Conservation (phyloP, 805 yeast genomes). For the Lachancea sp. region DNA sequence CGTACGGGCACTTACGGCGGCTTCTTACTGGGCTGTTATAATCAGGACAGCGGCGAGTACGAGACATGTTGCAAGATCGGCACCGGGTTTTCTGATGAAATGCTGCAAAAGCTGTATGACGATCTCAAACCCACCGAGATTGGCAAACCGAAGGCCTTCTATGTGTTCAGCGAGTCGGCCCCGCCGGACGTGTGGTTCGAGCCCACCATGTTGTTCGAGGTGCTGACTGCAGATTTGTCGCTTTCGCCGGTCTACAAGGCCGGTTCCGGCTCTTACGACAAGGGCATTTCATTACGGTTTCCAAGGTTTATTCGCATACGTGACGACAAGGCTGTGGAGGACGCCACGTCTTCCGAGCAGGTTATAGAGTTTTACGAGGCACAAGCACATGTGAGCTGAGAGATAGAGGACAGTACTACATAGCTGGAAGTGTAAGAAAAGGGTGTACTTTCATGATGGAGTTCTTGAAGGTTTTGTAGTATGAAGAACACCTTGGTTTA, state of each 20-base stretch:
- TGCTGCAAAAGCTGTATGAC: slow-evolving; percentile 53
- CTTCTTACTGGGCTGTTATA: slow-evolving; percentile 82
- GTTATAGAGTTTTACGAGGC: slow-evolving; percentile 75
- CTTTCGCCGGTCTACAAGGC: slow-evolving; percentile 87
- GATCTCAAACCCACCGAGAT: slow-evolving; percentile 63
- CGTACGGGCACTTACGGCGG: slow-evolving; percentile 96
- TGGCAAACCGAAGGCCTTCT: slow-evolving; percentile 56
- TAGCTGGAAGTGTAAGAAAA: no score
- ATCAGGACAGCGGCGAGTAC: slow-evolving; percentile 83
- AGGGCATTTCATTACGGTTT: slow-evolving; percentile 81
- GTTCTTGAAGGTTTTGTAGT: no score
- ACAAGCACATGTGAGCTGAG: slow-evolving; percentile 42
- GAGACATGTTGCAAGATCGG: slow-evolving; percentile 97
- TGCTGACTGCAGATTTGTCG: slow-evolving; percentile 83
- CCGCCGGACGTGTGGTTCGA: slow-evolving; percentile 94
- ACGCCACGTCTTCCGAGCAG: slow-evolving; percentile 81
- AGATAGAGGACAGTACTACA: no score
- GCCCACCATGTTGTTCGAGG: slow-evolving; percentile 79
- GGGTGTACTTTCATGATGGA: no score
- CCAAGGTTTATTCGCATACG: slow-evolving; percentile 80
- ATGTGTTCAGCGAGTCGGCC: slow-evolving; percentile 63
- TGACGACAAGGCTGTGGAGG: slow-evolving; percentile 81
- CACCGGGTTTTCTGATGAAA: slow-evolving; percentile 90
- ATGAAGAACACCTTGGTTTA: no score
- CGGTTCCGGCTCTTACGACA: slow-evolving; percentile 62